phyloP scores from a whole-genome alignment of 345 rosid species.

The Eucalyptus curtisii region DNA sequence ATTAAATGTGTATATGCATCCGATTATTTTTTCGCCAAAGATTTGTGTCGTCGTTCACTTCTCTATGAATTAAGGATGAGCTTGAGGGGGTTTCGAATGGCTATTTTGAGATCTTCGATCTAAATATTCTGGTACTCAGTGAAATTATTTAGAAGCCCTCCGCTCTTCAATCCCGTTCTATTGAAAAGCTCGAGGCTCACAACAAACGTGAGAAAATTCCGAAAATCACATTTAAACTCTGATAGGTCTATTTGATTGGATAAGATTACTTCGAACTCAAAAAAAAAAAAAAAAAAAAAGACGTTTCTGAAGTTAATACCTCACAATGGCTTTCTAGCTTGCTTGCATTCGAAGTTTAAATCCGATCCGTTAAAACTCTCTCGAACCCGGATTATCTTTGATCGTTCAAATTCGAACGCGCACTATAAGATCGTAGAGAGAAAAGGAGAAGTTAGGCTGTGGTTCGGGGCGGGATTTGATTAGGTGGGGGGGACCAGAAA shows the following conservation, averaged over 20 bases:
- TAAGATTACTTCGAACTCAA: background rate
- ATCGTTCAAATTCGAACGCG: background rate
- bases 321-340: background rate
- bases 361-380: background rate
- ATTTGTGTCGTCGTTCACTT: background rate
- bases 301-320: background rate
- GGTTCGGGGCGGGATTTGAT: background rate
- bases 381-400: too few relatives aligned
- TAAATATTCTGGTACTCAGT: fast-evolving
- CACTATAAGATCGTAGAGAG: background rate
- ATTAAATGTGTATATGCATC: too few relatives aligned
- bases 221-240: background rate
- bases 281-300: too few relatives aligned
- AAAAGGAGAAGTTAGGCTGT: background rate
- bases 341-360: background rate
- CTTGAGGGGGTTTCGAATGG: fast-evolving
- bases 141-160: background rate
- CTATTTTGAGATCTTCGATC: background rate
- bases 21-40: background rate
- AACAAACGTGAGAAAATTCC: fast-evolving
- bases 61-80: background rate
- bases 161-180: fast-evolving
- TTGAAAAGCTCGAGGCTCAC: background rate
- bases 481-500: background rate
- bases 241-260: background rate